Percentiles rank a stretch among this genome's conserved stretches.
Conservation (phyloP, 2,329 filamentous ascomycete genomes). For the Calonectria ilicicola region DNA sequence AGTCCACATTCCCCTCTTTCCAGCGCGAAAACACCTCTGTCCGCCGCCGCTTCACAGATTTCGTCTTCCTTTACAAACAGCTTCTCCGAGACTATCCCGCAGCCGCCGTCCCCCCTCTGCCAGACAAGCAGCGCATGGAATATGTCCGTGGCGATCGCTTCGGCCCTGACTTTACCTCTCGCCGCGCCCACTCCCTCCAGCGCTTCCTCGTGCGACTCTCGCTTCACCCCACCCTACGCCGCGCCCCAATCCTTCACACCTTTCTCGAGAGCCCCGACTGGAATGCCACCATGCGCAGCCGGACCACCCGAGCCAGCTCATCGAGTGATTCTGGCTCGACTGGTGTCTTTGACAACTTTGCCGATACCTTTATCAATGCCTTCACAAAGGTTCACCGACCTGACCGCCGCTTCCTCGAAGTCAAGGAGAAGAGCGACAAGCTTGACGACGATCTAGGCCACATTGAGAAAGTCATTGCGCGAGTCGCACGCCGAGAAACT, state of each 20-base stretch:
- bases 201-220: constrained; percentile 90
- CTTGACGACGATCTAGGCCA: constrained; percentile 92
- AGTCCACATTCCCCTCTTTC: constrained; percentile 97
- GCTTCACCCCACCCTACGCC: constrained; percentile 88
- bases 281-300: constrained; percentile 93
- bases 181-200: constrained; percentile 89
- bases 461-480: constrained; percentile 94
- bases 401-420: constrained; percentile 93
- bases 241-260: constrained; percentile 83
- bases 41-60: constrained; percentile 95
- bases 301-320: constrained; percentile 74
- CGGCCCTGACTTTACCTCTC: constrained; percentile 88
- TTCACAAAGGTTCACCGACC: constrained; percentile 97
- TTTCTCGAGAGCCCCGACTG: constrained; percentile 96
- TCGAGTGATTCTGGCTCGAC: constrained; percentile 62
- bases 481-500: constrained; percentile 87
- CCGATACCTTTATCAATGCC: constrained; percentile 96
- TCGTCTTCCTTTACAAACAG: constrained; percentile 94
- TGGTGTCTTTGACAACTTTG: constrained; percentile 93
- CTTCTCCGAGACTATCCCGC: constrained; percentile 89
- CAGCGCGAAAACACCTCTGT: constrained; percentile 83
- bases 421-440: constrained; percentile 92
- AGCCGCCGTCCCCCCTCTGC: constrained; percentile 92
- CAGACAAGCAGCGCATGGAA: constrained; percentile 99
- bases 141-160: constrained; percentile 98